These are phyloP conservation scores for Paulownia fortunei DNA, from an alignment of 257 asterid genomes.

Conservation along the genomic window DNA sequence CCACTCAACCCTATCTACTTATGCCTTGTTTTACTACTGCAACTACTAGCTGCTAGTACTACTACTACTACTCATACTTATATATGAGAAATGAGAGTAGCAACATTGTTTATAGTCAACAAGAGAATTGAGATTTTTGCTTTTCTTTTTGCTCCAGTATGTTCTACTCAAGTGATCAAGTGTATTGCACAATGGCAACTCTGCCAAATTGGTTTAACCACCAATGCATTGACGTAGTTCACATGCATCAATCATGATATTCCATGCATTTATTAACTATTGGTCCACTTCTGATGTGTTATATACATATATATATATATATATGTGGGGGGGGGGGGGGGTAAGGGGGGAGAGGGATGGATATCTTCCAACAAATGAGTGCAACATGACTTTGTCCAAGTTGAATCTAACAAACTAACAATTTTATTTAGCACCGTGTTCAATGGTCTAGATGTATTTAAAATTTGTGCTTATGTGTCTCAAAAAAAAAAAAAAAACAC, in stretches of 20 bases:
- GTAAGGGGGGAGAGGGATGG: no score
- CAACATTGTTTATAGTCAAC: slow-evolving; percentile 44
- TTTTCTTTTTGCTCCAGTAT: neutral
- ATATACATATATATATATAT: neutral
- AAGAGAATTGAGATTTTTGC: slow-evolving; percentile 35
- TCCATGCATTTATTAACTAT: slow-evolving; percentile 41
- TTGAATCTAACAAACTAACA: neutral
- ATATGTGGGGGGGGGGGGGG: no score
- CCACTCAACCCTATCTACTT: slow-evolving; percentile 52
- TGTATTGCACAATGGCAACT: slow-evolving; percentile 30
- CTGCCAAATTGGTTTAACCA: slow-evolving; percentile 42
- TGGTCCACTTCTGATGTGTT: slow-evolving; percentile 9
- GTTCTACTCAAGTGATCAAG: slow-evolving; percentile 37
- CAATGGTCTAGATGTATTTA: neutral
- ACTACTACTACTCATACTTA: neutral
- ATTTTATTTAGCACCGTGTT: neutral
- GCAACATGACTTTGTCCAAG: neutral
- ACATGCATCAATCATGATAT: slow-evolving; percentile 50
- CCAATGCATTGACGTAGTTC: slow-evolving; percentile 41
- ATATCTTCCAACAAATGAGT: neutral
- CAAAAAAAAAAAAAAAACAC: neutral
- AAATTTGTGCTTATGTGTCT: neutral
- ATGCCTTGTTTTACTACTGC: slow-evolving; percentile 55
- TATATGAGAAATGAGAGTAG: neutral
- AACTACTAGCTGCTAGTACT: slow-evolving; percentile 33